These are phyloP conservation scores for Colletotrichum theobromicola DNA, from an alignment of 2,329 filamentous ascomycete species.

Conservation along the genomic window DNA sequence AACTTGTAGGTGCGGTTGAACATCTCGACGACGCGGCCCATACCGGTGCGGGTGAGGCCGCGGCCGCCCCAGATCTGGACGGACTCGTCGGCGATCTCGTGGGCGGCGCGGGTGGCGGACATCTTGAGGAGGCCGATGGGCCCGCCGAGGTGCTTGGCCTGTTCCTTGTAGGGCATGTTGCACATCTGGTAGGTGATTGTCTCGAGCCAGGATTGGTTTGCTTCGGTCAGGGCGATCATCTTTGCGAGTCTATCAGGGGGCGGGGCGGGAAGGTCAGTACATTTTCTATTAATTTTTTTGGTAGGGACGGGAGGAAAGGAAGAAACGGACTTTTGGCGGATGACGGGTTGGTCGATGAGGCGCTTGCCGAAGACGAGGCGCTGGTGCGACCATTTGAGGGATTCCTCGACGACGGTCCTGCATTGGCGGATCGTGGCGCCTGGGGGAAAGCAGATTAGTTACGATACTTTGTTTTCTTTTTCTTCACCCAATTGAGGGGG, in stretches of 20 bases:
- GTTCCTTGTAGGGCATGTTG: conserved; percentile 80
- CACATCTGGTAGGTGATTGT: conserved; percentile 88
- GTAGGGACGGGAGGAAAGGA: too few relatives aligned
- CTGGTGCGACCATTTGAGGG: conserved; percentile 88
- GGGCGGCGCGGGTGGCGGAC: conserved; percentile 75
- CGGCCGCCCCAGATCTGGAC: conserved; percentile 88
- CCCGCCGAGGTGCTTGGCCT: conserved; percentile 76
- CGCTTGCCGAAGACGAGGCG: conserved; percentile 84
- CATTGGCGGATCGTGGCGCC: conserved; percentile 67
- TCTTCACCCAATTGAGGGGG: neutral
- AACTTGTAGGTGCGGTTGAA: conserved; percentile 88
- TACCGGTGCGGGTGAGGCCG: conserved; percentile 79
- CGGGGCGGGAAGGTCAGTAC: too few relatives aligned
- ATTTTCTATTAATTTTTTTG: too few relatives aligned
- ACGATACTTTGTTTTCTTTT: too few relatives aligned
- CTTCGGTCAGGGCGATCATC: conserved; percentile 83
- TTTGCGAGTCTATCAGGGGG: conserved; percentile 82
- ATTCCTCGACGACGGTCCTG: conserved; percentile 79
- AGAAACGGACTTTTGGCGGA: conserved; percentile 72
- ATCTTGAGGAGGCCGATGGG: conserved; percentile 86
- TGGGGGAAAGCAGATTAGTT: conserved; percentile 28
- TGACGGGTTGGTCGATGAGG: conserved; percentile 82
- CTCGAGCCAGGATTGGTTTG: conserved; percentile 87
- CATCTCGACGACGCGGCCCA: conserved; percentile 84
- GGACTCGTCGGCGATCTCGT: conserved; percentile 83